Base-by-base conservation (phyloP, 495 filamentous ascomycete species). In the Aspergillus olivimuriae region DNA sequence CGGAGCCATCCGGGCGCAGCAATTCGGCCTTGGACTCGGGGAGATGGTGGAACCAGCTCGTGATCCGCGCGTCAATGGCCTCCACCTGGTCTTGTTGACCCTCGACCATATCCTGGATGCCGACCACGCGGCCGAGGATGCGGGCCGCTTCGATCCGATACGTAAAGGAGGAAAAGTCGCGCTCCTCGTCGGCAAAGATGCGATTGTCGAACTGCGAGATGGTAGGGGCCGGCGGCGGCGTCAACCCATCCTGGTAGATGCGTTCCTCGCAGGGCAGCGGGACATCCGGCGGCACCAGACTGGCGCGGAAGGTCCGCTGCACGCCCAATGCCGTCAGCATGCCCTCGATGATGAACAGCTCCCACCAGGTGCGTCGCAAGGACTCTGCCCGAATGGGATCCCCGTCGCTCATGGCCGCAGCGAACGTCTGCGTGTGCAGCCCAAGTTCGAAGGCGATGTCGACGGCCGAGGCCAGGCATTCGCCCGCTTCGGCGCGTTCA, bases 291-390 rank as follows among this genome's bases (percentile, higher is more conserved):
- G 61, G 58, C 15, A 73, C 54, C 42, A 50, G 32, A 38, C 55
- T 62, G 6, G 63, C 62, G 34, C 66, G 67, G 34, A 61, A 64
- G 4, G 43, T 54, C 4, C 39, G 47, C 37, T 66, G 65, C 6
- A 69, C 56, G 1, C 69, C 69, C 1, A 73, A 59, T 4, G 67
- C 73, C 5, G 77, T 75, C 42, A 78, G 49, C 52, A 78, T 60
- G 8, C 67, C 73, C 53, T 94, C 88, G 11, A 87, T 75, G 32
- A 89, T 77, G 55, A 83, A 94, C 37, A 95, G 61, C 51, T 94
- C 87, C 89, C 89, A 95, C 89, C 87, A 94, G 12, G 88, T 94
- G 31, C 89, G 75, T 19, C 89, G 74, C 74, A 86, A 80, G 55
- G 83, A 83, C 56, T 95, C 89, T 26, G 78, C 82, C 4, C 83